Evolutionary conservation across 2,329 filamentous ascomycete species (phyloP).

Genomic region (Venturia nashicola): DNA sequence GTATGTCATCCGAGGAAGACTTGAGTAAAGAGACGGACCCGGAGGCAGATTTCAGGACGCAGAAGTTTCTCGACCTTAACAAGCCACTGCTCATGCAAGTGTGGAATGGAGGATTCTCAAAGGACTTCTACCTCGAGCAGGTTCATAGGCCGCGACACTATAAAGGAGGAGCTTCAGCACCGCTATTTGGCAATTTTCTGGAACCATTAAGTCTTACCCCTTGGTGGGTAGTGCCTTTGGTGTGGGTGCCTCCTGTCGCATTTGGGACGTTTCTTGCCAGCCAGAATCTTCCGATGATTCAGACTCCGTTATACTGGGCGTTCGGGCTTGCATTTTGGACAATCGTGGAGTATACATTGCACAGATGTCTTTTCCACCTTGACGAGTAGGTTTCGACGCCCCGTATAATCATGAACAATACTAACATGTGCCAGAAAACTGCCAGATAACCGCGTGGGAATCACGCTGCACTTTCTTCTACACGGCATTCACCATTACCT

Average conservation of each 20-base stretch:
- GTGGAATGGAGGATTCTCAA: slow-evolving; percentile 76
- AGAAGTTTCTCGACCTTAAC: slow-evolving; percentile 89
- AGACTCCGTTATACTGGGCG: slow-evolving; percentile 48
- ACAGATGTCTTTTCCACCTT: slow-evolving; percentile 87
- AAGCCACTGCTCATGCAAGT: slow-evolving; percentile 78
- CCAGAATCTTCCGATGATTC: slow-evolving; percentile 37
- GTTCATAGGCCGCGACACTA: slow-evolving; percentile 94
- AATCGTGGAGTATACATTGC: slow-evolving; percentile 76
- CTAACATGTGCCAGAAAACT: slow-evolving; percentile 48
- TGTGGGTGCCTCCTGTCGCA: slow-evolving; percentile 72
- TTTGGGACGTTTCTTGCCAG: slow-evolving; percentile 60
- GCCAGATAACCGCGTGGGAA: slow-evolving; percentile 76
- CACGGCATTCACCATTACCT: slow-evolving; percentile 97
- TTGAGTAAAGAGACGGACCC: slow-evolving; percentile 75
- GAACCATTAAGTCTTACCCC: slow-evolving; percentile 92
- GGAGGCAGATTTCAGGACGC: slow-evolving; percentile 63
- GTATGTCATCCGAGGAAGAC: slow-evolving; percentile 82
- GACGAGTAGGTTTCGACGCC: slow-evolving; percentile 55
- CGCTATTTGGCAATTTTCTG: slow-evolving; percentile 95
- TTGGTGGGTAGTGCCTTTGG: slow-evolving; percentile 76
- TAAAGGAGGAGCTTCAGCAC: slow-evolving; percentile 82
- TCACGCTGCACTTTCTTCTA: slow-evolving; percentile 84
- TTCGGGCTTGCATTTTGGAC: slow-evolving; percentile 74
- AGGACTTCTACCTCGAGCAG: slow-evolving; percentile 94
- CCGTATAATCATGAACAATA: slow-evolving; percentile 16